Conservation (phyloP, 2,329 filamentous ascomycete species). For the Aspergillus novoparasiticus region DNA sequence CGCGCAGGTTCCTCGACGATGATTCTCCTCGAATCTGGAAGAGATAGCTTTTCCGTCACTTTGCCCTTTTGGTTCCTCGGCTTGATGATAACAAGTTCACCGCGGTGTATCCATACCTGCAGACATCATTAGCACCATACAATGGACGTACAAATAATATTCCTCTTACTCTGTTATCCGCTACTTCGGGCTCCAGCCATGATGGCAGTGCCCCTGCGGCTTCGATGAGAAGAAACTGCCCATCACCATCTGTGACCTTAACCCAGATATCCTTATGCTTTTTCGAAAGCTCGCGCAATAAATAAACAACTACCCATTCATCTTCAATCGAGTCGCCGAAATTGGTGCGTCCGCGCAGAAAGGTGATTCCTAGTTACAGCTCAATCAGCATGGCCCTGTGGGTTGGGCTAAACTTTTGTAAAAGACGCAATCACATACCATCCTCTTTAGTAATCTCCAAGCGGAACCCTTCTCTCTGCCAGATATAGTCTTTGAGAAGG, state of each 20-base stretch:
- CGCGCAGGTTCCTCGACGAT: conserved; percentile 59
- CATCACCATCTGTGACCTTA: conserved; percentile 81
- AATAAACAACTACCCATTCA: conserved; percentile 94
- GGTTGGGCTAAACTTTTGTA: not conserved
- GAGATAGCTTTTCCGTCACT: conserved; percentile 54
- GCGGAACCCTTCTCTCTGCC: conserved; percentile 85
- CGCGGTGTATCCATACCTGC: conserved; percentile 80
- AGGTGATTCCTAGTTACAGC: conserved; percentile 47
- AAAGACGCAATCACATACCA: conserved; percentile 48
- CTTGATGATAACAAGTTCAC: conserved; percentile 72
- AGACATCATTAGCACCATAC: not conserved
- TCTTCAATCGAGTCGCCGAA: conserved; percentile 96
- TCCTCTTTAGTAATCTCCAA: conserved; percentile 64
- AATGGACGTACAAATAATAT: not conserved
- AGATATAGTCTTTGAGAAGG: conserved; percentile 84
- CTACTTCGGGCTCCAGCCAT: conserved; percentile 91
- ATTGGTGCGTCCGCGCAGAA: conserved; percentile 76
- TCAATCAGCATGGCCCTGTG: not conserved
- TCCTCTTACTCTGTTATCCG: conserved; percentile 67
- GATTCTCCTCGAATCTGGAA: conserved; percentile 65
- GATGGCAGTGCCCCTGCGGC: conserved; percentile 83
- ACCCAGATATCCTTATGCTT: conserved; percentile 76
- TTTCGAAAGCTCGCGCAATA: conserved; percentile 79
- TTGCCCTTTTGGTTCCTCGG: conserved; percentile 50
- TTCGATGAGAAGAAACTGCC: conserved; percentile 93